Conservation (phyloP, 2,329 filamentous ascomycete genomes). For the Neonectria ditissima region DNA sequence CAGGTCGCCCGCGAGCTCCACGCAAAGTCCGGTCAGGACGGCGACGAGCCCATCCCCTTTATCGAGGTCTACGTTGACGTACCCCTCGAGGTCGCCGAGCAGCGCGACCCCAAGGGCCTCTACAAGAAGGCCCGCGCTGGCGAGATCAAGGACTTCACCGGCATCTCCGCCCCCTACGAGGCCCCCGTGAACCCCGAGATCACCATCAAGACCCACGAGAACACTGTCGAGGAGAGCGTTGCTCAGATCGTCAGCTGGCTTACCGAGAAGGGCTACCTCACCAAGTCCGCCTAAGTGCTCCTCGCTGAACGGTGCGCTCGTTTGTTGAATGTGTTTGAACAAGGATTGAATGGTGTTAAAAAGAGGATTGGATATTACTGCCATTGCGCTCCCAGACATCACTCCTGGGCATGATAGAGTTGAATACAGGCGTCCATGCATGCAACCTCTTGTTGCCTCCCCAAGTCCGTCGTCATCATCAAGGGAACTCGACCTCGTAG, state of each 20-base stretch:
- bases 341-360: conserved; percentile 25
- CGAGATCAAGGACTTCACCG: conserved; percentile 97
- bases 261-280: conserved; percentile 70
- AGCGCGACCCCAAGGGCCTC: conserved; percentile 95
- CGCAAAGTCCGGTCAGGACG: conserved; percentile 61
- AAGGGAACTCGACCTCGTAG: conserved; percentile 88
- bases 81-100: conserved; percentile 89
- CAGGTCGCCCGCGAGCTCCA: conserved; percentile 86
- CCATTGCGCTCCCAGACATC: conserved; percentile 38
- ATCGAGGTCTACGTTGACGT: conserved; percentile 96
- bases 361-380: conserved; percentile 45
- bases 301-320: background rate
- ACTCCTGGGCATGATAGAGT: conserved; percentile 41
- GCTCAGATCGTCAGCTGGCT: conserved; percentile 85
- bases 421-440: conserved; percentile 48
- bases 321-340: conserved; percentile 31
- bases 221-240: conserved; percentile 89
- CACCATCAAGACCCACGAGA: conserved; percentile 83
- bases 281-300: conserved; percentile 42
- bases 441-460: conserved; percentile 32
- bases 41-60: conserved; percentile 82
- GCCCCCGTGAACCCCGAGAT: conserved; percentile 88
- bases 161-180: conserved; percentile 95
- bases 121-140: conserved; percentile 97
- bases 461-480: conserved; percentile 25